Evolutionary conservation across 2,329 filamentous ascomycete species (phyloP).

Genomic region (Beauveria pseudobassiana): DNA sequence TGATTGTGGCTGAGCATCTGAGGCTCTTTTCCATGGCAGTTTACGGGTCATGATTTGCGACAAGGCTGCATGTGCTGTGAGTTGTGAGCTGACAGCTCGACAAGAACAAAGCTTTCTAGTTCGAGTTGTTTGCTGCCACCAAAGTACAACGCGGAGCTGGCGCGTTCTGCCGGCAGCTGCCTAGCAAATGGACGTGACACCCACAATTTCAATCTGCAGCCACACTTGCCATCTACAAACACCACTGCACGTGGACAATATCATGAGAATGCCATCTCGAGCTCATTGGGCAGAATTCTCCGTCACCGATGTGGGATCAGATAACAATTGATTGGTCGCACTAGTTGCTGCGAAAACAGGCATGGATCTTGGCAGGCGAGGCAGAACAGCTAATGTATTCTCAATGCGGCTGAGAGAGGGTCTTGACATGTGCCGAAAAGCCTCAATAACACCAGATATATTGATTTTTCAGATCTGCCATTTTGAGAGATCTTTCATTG

Average conservation of each 20-base stretch:
- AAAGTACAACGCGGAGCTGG: background rate
- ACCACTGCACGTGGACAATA: background rate
- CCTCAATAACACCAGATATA: no score
- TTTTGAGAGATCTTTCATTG: background rate
- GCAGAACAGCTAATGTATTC: background rate
- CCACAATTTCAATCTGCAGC: background rate
- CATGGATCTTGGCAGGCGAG: background rate
- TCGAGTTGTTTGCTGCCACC: background rate
- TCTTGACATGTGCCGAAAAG: no score
- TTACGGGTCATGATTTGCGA: slow-evolving; percentile 38
- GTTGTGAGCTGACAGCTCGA: no score
- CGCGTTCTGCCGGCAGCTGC: background rate
- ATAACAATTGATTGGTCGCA: no score
- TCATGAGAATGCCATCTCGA: no score
- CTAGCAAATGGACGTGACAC: background rate
- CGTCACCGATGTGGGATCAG: no score
- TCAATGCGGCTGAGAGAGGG: no score
- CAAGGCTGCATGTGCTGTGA: no score
- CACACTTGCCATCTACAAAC: background rate
- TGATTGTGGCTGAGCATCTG: slow-evolving; percentile 12
- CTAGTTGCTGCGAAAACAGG: background rate
- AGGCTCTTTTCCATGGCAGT: slow-evolving; percentile 40
- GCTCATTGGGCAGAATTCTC: no score
- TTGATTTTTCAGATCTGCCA: no score
- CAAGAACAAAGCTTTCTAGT: background rate